Evolutionary conservation across 2,329 filamentous ascomycete species (phyloP), one percentile per base, ranked within the genome.

Genomic region (Exophiala sp.): DNA sequence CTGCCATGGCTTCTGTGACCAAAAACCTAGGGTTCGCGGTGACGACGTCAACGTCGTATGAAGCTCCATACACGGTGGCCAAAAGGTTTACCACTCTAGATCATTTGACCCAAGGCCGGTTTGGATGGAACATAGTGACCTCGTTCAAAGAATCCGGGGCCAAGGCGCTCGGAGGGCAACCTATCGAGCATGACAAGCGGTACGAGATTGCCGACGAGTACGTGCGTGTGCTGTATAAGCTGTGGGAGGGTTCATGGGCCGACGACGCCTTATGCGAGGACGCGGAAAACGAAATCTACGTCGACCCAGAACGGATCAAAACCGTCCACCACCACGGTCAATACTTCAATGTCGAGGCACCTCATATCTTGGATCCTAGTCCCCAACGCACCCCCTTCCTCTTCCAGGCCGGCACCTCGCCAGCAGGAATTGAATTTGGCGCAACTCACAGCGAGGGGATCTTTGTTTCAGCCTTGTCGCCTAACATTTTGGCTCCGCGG

Each of bases 71-170:
- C 50, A 63, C 82, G 1, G 66, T 83, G 0, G 81, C 80, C 0
- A 81, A 81, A 61, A 69, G 79, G 0, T 81, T 83, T 47, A 81
- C 78, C 0, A 81, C 78, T 0, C 63, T 83, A 0, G 80, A 83
- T 50, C 80, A 83, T 61, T 67, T 84, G 35, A 83, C 80, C 0
- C 68, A 73, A 2, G 81, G 80, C 0, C 70, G 81, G 0, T 72
- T 83, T 29, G 80, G 78, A 0, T 83, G 81, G 81, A 85, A 85
- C 53, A 82, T 85, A 14, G 81, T 85, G 0, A 83, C 80, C 0
- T 75, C 70, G 1, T 81, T 76, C 73, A 80, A 79, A 61, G 82
- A 82, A 58, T 72, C 76, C 0, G 79, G 80, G 0, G 80, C 80
- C 63, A 81, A 81, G 59, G 79, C 78, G 10, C 24, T 10, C 24